Evolutionary conservation across 495 filamentous ascomycete genomes (phyloP).

Genomic region (Penicillium soppii): DNA sequence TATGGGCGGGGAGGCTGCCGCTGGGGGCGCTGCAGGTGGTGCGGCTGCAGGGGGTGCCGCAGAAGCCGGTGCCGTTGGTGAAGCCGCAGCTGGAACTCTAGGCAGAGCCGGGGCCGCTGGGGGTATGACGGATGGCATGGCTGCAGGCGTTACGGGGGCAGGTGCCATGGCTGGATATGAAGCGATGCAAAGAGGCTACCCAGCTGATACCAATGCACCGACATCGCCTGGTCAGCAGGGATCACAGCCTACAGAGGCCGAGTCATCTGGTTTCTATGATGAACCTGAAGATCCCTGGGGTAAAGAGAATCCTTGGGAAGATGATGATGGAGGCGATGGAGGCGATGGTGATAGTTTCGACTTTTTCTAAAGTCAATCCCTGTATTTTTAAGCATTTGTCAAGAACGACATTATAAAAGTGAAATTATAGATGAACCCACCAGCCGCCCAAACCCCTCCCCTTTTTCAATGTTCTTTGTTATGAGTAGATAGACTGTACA

Average conservation of each 20-base stretch:
- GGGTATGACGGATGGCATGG: constrained; percentile 39
- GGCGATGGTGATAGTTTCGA: constrained; percentile 40
- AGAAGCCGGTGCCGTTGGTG: constrained; percentile 38
- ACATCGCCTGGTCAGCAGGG: constrained; percentile 20
- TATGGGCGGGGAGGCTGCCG: constrained; percentile 50
- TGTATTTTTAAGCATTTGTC: constrained; percentile 18
- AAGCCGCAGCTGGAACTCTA: constrained; percentile 32
- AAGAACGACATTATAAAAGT: too few relatives aligned
- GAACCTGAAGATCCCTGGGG: constrained; percentile 38
- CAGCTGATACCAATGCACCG: constrained; percentile 18
- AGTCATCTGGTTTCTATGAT: constrained; percentile 19
- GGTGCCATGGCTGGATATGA: constrained; percentile 64
- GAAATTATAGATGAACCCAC: too few relatives aligned
- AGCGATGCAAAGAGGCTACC: constrained; percentile 56
- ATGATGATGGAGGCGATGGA: constrained; percentile 23
- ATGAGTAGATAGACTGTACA: too few relatives aligned
- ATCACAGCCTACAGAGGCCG: constrained; percentile 15
- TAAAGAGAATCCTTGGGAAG: constrained; percentile 40
- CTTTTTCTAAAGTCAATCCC: constrained; percentile 23
- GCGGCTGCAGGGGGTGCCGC: constrained; percentile 41
- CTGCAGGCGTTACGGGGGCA: constrained; percentile 49
- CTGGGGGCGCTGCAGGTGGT: constrained; percentile 40
- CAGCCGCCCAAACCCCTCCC: too few relatives aligned
- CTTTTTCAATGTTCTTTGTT: background rate
- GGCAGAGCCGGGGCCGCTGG: constrained; percentile 40